Conservation (phyloP, 352 stramenopile species). For the Globisporangium cederbergense region DNA sequence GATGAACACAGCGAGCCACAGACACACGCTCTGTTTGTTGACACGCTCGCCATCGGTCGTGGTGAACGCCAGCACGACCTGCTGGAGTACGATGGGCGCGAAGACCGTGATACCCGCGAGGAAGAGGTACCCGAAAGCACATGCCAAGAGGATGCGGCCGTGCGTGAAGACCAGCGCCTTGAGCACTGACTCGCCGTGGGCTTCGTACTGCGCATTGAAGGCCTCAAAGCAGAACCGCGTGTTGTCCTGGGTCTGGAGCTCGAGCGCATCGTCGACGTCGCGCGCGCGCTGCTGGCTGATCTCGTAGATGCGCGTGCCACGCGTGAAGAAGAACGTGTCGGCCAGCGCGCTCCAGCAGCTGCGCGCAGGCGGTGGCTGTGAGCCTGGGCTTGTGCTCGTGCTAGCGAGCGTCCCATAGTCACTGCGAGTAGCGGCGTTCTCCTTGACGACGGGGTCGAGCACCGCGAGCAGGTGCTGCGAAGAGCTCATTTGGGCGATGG, state of each 20-base stretch:
- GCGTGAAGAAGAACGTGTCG: slow-evolving; percentile 9
- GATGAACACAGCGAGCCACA: neutral
- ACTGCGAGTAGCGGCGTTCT: neutral
- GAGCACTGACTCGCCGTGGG: neutral
- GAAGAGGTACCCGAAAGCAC: neutral
- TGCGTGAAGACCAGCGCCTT: slow-evolving; percentile 1
- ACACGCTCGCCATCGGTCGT: neutral
- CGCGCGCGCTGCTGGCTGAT: slow-evolving; percentile 5
- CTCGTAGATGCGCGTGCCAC: slow-evolving; percentile 2
- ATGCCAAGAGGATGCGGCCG: neutral
- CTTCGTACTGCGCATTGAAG: neutral
- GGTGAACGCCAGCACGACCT: neutral
- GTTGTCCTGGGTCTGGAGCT: neutral
- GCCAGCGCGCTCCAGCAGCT: neutral
- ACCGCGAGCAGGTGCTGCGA: too few relatives aligned
- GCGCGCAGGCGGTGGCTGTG: neutral
- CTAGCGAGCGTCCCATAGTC: neutral
- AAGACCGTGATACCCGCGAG: neutral
- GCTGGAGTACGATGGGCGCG: neutral
- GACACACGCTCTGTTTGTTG: neutral
- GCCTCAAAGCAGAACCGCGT: neutral
- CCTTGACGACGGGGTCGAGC: too few relatives aligned
- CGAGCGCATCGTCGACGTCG: neutral
- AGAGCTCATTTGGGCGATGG: too few relatives aligned
- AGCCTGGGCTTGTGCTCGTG: neutral